Evolutionary conservation across 179 eudicot genomes (phyloP).

Genomic region (Gypsophila paniculata): DNA sequence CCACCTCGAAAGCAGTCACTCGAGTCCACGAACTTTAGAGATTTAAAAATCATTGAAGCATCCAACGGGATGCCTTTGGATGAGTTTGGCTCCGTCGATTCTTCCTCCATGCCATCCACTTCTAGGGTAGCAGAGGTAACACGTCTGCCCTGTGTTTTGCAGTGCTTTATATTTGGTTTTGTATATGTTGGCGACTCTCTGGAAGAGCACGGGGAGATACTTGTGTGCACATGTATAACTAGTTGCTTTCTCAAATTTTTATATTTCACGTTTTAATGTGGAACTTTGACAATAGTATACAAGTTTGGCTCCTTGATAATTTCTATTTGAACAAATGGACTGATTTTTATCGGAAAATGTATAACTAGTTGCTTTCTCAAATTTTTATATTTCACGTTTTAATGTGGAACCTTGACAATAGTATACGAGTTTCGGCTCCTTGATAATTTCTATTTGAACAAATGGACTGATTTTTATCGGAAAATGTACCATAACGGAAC

Average conservation of each 20-base stretch:
- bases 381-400: neutral
- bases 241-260: neutral
- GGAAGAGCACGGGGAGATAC: too few species aligned
- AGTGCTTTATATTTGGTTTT: too few species aligned
- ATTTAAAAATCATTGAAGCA: slow-evolving; percentile 59
- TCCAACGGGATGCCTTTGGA: slow-evolving; percentile 53
- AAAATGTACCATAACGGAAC: neutral
- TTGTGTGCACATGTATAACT: neutral
- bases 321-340: neutral
- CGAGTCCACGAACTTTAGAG: slow-evolving; percentile 51
- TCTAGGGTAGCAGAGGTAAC: slow-evolving; percentile 64
- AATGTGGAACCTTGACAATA: neutral
- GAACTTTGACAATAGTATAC: neutral
- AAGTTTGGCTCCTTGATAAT: neutral
- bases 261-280: neutral
- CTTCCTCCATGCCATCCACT: slow-evolving; percentile 59
- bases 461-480: neutral
- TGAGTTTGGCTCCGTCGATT: slow-evolving; percentile 70
- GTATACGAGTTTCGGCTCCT: neutral
- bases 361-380: neutral
- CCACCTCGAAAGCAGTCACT: slow-evolving; percentile 60
- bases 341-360: neutral
- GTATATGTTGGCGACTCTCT: neutral
- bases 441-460: neutral
- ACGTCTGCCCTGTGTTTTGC: neutral